Conservation (phyloP, 176 grass and related monocot species). For the Carex parvula region DNA sequence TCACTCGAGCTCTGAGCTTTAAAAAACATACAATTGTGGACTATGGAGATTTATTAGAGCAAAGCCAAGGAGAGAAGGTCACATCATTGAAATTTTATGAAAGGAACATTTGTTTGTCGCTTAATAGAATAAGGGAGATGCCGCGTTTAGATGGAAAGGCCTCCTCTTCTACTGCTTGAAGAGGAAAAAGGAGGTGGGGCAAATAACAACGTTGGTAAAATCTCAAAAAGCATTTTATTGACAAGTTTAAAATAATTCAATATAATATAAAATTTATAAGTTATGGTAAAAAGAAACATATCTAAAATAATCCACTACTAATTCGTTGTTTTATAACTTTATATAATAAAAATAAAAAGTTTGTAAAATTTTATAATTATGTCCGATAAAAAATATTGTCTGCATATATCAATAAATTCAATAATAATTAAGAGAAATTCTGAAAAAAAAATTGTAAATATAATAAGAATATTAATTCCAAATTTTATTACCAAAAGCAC, state of each 20-base stretch:
- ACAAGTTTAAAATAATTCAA: neutral
- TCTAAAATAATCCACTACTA: too few species aligned
- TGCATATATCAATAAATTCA: too few species aligned
- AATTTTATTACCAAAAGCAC: too few species aligned
- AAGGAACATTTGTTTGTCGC: neutral
- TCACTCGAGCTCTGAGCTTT: neutral
- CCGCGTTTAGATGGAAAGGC: neutral
- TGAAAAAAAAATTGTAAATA: too few species aligned
- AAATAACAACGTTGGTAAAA: neutral
- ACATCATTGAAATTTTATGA: neutral
- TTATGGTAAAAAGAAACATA: too few species aligned
- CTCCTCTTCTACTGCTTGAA: neutral
- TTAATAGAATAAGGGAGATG: neutral
- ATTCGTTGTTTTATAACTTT: too few species aligned
- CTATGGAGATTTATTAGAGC: neutral
- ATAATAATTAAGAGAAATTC: too few species aligned
- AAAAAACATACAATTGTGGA: neutral
- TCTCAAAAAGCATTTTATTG: neutral
- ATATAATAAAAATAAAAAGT: too few species aligned
- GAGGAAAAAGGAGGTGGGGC: neutral
- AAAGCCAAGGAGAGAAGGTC: neutral
- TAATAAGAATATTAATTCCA: too few species aligned
- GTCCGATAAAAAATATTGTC: too few species aligned
- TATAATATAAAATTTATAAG: too few species aligned
- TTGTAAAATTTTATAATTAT: too few species aligned